phyloP scores from a whole-genome alignment of 2,329 filamentous ascomycete species.

The Epichloe sibirici region DNA sequence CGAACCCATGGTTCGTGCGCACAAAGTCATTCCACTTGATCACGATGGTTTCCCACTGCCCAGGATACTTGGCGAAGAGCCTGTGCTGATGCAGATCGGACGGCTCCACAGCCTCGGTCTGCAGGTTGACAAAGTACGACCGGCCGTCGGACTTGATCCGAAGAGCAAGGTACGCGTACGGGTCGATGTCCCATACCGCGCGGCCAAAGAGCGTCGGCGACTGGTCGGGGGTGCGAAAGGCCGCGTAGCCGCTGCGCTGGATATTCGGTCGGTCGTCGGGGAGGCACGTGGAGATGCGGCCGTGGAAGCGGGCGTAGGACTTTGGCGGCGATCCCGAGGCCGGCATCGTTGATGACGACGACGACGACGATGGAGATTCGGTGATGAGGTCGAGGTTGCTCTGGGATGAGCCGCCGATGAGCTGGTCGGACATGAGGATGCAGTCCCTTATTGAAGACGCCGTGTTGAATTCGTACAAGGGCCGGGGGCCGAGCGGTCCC shows the following conservation, averaged over 20 bases:
- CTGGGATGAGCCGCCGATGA: constrained; percentile 77
- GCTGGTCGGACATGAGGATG: constrained; percentile 76
- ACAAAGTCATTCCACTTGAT: constrained; percentile 91
- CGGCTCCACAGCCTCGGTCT: constrained; percentile 85
- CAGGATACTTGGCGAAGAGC: constrained; percentile 63
- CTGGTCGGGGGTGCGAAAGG: constrained; percentile 73
- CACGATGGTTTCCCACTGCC: constrained; percentile 90
- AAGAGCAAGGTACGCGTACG: constrained; percentile 76
- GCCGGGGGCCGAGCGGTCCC: constrained; percentile 48
- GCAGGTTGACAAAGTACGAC: constrained; percentile 88
- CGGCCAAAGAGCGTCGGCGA: constrained; percentile 73
- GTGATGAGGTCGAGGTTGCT: constrained; percentile 55
- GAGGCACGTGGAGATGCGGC: constrained; percentile 75
- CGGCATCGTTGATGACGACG: constrained; percentile 8
- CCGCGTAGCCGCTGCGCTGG: constrained; percentile 75
- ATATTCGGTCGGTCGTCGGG: constrained; percentile 63
- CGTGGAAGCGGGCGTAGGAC: constrained; percentile 68
- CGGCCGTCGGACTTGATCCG: constrained; percentile 83
- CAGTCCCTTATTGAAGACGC: constrained; percentile 35
- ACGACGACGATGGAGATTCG: constrained; percentile 12
- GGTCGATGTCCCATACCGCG: constrained; percentile 77
- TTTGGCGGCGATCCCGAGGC: constrained; percentile 11
- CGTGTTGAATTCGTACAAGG: constrained; percentile 51
- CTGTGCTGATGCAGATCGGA: constrained; percentile 96
- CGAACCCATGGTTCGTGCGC: constrained; percentile 81